A percentile compares a stretch with the other conserved stretches of the same genome.
Conservation (phyloP, 768 basidiomycete genomes). For the Ephemerocybe angulata region DNA sequence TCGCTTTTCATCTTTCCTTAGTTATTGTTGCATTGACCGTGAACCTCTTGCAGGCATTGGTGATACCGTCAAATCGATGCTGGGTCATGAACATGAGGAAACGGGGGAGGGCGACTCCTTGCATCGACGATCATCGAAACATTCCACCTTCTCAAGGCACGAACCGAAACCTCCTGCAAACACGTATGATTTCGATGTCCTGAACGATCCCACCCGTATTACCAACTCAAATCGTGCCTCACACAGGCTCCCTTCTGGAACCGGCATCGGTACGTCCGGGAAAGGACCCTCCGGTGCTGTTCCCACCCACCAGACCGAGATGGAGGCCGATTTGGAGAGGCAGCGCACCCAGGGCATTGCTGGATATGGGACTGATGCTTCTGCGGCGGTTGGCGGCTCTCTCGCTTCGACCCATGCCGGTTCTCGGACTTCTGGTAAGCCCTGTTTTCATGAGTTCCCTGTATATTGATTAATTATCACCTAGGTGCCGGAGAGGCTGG, state of each 20-base stretch:
- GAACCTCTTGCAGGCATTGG: not conserved
- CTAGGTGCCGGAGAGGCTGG: not conserved
- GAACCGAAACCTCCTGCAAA: not conserved
- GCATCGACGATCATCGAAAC: not conserved
- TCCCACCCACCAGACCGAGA: not conserved
- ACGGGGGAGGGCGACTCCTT: not conserved
- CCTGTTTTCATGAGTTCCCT: not conserved
- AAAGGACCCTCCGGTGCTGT: slow-evolving; percentile 5
- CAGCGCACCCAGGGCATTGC: slow-evolving; percentile 9
- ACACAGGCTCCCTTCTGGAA: slow-evolving; percentile 19
- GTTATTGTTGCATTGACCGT: not conserved
- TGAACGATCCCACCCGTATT: not conserved
- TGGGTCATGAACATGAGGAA: not conserved
- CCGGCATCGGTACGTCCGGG: slow-evolving; percentile 18
- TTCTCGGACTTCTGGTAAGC: not conserved
- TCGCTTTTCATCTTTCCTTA: not conserved
- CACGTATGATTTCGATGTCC: not conserved
- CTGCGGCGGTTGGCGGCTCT: slow-evolving; percentile 17
- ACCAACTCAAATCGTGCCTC: not conserved
- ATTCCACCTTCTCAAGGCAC: not conserved
- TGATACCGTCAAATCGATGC: not conserved
- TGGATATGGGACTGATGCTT: slow-evolving; percentile 20
- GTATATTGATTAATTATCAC: not conserved
- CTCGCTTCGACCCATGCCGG: slow-evolving; percentile 14
- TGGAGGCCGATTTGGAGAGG: slow-evolving; percentile 9